Conservation (phyloP, 192 early-diverging fungal species). For the Helicostylum pulchrum region DNA sequence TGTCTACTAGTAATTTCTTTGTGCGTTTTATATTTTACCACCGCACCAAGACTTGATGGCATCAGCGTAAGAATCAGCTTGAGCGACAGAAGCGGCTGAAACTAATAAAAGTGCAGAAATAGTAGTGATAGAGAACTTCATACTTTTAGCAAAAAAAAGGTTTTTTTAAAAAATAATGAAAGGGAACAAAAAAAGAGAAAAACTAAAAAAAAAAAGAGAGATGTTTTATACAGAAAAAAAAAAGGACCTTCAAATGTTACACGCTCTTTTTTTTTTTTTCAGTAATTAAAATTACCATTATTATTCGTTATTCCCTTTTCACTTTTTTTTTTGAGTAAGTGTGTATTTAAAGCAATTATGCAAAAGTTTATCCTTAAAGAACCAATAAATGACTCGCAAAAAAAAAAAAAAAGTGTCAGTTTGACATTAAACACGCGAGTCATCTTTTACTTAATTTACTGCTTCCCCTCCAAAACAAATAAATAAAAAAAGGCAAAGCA, state of each 20-base stretch:
- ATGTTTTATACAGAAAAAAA: neutral
- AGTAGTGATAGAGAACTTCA: slow-evolving; percentile 32
- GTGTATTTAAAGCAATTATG: too few species aligned
- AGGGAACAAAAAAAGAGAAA: neutral
- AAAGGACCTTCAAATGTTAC: neutral
- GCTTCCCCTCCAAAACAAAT: too few species aligned
- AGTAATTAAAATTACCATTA: neutral
- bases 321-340: neutral
- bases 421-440: too few species aligned
- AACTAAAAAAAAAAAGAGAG: neutral
- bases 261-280: neutral
- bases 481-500: too few species aligned
- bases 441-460: too few species aligned
- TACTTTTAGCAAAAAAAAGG: neutral
- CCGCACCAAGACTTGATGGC: slow-evolving; percentile 32
- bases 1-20: neutral
- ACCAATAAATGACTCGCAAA: too few species aligned
- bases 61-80: slow-evolving; percentile 30
- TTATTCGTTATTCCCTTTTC: neutral
- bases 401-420: too few species aligned
- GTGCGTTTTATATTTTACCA: slow-evolving; percentile 5
- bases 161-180: neutral
- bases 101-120: slow-evolving; percentile 27
- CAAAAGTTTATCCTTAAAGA: too few species aligned
- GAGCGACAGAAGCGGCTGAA: slow-evolving; percentile 8